Percentiles rank a stretch among this genome's conserved stretches.
phyloP scores from a whole-genome alignment of 2,329 filamentous ascomycete genomes.

The Xylariaceae sp. region DNA sequence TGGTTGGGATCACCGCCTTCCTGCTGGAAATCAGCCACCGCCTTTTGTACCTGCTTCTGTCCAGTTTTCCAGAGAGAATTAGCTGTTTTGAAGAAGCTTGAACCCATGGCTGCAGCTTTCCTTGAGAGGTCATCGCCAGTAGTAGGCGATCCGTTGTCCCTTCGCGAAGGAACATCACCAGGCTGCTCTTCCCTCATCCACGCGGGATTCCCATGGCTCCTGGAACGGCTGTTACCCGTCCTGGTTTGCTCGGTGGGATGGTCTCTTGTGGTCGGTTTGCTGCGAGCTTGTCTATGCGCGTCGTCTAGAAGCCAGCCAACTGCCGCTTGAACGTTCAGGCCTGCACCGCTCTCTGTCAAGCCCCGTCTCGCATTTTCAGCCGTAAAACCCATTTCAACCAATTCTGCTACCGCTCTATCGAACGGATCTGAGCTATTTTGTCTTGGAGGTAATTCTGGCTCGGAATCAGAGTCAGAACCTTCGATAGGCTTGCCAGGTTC shows the following conservation, averaged over 20 bases:
- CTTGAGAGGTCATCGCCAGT: slow-evolving; percentile 75
- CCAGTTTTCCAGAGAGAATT: slow-evolving; percentile 95
- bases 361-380: slow-evolving; percentile 81
- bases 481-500: slow-evolving; percentile 62
- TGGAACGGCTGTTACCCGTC: slow-evolving; percentile 41
- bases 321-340: slow-evolving; percentile 80
- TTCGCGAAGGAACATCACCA: slow-evolving; percentile 48
- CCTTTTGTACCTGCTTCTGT: slow-evolving; percentile 90
- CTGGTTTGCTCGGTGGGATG: slow-evolving; percentile 46
- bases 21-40: slow-evolving; percentile 81
- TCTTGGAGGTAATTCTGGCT: slow-evolving; percentile 35
- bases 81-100: slow-evolving; percentile 86
- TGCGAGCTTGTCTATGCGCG: slow-evolving; percentile 81
- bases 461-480: slow-evolving; percentile 50
- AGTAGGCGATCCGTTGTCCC: slow-evolving; percentile 59
- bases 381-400: slow-evolving; percentile 94
- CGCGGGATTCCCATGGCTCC: slow-evolving; percentile 52
- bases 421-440: slow-evolving; percentile 58
- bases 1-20: slow-evolving; percentile 75
- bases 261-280: slow-evolving; percentile 63
- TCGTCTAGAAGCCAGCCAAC: slow-evolving; percentile 90
- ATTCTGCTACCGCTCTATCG: slow-evolving; percentile 80
- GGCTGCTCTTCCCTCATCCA: slow-evolving; percentile 63
- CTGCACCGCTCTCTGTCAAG: slow-evolving; percentile 76
- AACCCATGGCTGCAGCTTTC: slow-evolving; percentile 80